Evolutionary conservation across 345 rosid species (phyloP).

Genomic region (Alliaria petiolata): DNA sequence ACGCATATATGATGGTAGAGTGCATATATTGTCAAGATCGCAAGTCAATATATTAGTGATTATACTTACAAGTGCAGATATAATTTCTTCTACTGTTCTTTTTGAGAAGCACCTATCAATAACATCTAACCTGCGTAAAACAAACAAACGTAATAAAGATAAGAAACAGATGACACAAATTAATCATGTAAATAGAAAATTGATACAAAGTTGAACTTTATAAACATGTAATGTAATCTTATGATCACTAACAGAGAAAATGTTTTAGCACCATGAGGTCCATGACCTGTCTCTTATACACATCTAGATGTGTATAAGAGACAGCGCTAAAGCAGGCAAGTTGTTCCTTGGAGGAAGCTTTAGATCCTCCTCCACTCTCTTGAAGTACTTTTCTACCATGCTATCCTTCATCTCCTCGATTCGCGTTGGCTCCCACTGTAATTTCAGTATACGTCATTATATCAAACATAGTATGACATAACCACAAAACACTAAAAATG

Average conservation of each 20-base stretch:
- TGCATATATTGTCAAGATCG: background rate
- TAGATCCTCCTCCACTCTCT: too few relatives aligned
- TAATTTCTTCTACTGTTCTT: conserved; percentile 62
- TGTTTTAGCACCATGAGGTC: background rate
- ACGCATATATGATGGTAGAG: background rate
- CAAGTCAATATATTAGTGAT: background rate
- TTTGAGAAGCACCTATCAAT: conserved; percentile 60
- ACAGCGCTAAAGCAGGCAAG: too few relatives aligned
- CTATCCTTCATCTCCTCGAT: too few relatives aligned
- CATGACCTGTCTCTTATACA: too few relatives aligned
- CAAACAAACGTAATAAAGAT: background rate
- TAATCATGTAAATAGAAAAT: background rate
- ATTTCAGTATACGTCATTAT: too few relatives aligned
- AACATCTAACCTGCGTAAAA: conserved; percentile 38
- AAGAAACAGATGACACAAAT: background rate
- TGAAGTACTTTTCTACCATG: too few relatives aligned
- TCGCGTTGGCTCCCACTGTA: too few relatives aligned
- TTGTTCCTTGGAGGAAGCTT: too few relatives aligned
- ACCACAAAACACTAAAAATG: too few relatives aligned
- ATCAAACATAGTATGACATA: too few relatives aligned
- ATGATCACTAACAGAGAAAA: background rate
- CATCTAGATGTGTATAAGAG: too few relatives aligned
- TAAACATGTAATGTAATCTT: background rate
- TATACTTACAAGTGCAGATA: conserved; percentile 65
- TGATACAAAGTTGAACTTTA: background rate